Base-by-base conservation (phyloP, 768 basidiomycete species). In the Holtermanniella nyarrowii region DNA sequence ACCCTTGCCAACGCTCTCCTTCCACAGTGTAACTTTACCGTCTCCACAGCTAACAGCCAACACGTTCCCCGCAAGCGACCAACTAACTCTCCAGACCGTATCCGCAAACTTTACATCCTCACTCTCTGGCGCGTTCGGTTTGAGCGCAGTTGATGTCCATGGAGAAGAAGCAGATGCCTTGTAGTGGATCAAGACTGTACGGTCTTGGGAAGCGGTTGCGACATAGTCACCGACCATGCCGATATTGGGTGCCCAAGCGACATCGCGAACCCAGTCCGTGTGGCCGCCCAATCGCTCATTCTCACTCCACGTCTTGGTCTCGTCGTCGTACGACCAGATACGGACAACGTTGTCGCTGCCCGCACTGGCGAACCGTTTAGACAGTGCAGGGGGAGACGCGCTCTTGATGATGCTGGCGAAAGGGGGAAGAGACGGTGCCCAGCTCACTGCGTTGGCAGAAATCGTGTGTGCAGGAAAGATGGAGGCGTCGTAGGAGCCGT, bases 231-330 rank as follows among this genome's bases (percentile, higher is more conserved):
- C 79, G 0, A 93, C 88, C 14, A 97, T 77, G 0, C 95, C 95
- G 56, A 96, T 91, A 60, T 88, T 95, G 0, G 95, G 93, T 1
- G 91, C 91, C 90, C 91, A 97, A 0, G 93, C 88, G n/a, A 96
- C 91, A 68, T 97, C 93, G 44, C 93, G 79, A 20, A 99, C 91
- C 93, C 93, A 99, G 71, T 99, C 93, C 0, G 84, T 80, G 71
- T 99, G 93, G 0, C 88, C 90, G 46, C 88, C 86, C 21, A 99
- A 79, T 0, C 78, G 80, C 62, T 93, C 90, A 69, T 90, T 91
- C 61, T 88, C 87, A 13, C 79, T 77, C 89, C 91, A 96, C 5
- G 85, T 80, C 70, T 90, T 85, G 7, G 82, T 78, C 48, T 87
- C 84, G 48, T 91, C 87, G 55, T 83, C 80, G 75, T 83, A 95